phyloP scores from a whole-genome alignment of 106 monocot species.

The Dendrobium catenatum region DNA sequence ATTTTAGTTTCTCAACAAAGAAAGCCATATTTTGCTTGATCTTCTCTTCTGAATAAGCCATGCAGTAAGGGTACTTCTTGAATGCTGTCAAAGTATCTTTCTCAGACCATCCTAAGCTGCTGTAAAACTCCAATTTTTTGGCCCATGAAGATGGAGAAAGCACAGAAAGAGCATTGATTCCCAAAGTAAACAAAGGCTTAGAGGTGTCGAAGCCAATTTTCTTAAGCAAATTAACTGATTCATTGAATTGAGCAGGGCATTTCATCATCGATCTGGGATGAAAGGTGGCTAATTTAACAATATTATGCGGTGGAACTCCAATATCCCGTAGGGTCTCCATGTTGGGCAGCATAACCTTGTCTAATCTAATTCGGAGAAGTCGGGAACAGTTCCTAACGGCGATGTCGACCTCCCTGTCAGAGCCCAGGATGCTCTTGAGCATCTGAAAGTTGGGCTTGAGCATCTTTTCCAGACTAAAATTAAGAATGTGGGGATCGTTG shows the following conservation, averaged over 20 bases:
- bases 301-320: slow-evolving; percentile 1
- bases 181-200: slow-evolving; percentile 4
- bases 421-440: slow-evolving; percentile 11
- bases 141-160: slow-evolving; percentile 3
- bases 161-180: not conserved
- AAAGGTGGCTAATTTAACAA: not conserved
- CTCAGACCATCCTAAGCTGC: slow-evolving; percentile 25
- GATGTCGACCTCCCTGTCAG: not conserved
- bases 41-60: slow-evolving; percentile 13
- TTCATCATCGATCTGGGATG: slow-evolving; percentile 7
- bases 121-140: slow-evolving; percentile 16
- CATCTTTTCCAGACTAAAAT: slow-evolving; percentile 12
- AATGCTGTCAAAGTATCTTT: slow-evolving; percentile 15
- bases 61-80: slow-evolving; percentile 16
- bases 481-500: not conserved
- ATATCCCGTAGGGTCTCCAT: not conserved
- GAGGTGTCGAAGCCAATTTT: slow-evolving; percentile 12
- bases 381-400: slow-evolving; percentile 1
- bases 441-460: not conserved
- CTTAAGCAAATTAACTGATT: slow-evolving; percentile 3
- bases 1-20: slow-evolving; percentile 15
- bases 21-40: slow-evolving; percentile 23
- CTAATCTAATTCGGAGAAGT: not conserved
- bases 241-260: not conserved
- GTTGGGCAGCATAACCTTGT: slow-evolving; percentile 7